Percentiles rank a stretch among this genome's conserved stretches.
These are phyloP conservation scores for Pseudomonodictys pantanalensis DNA, from an alignment of 495 filamentous ascomycete genomes.

Conservation along the genomic window DNA sequence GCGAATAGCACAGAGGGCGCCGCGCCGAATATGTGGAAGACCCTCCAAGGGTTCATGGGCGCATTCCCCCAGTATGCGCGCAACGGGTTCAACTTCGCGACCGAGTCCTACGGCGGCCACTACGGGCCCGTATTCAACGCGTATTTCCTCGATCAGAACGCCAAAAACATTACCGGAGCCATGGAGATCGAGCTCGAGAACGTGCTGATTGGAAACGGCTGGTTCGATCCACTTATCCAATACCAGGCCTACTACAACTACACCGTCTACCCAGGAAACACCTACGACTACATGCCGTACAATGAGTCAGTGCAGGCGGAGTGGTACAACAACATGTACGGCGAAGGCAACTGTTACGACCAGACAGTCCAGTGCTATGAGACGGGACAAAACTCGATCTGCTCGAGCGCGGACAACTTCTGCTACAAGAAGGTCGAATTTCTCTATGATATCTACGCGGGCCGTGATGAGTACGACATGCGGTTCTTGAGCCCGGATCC, in stretches of 20 bases:
- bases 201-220: slow-evolving; percentile 57
- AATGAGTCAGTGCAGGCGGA: slow-evolving; percentile 35
- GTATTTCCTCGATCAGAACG: slow-evolving; percentile 67
- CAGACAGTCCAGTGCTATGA: slow-evolving; percentile 51
- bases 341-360: slow-evolving; percentile 61
- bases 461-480: slow-evolving; percentile 61
- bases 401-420: slow-evolving; percentile 51
- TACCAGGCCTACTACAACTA: slow-evolving; percentile 66
- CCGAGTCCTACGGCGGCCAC: slow-evolving; percentile 51
- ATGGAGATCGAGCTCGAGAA: slow-evolving; percentile 54
- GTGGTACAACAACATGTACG: slow-evolving; percentile 62
- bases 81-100: slow-evolving; percentile 44
- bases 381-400: slow-evolving; percentile 48
- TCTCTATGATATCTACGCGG: slow-evolving; percentile 51
- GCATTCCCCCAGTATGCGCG: slow-evolving; percentile 63
- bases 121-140: slow-evolving; percentile 54
- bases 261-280: slow-evolving; percentile 55
- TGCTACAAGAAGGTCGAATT: slow-evolving; percentile 55
- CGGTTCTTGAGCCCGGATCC: slow-evolving; percentile 57
- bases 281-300: slow-evolving; percentile 52
- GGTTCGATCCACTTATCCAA: slow-evolving; percentile 59
- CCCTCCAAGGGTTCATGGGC: slow-evolving; percentile 63
- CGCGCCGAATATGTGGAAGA: slow-evolving; percentile 65
- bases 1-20: slow-evolving; percentile 67
- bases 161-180: slow-evolving; percentile 48